Conservation (phyloP, 2,329 filamentous ascomycete species). For the Alternaria longipes region DNA sequence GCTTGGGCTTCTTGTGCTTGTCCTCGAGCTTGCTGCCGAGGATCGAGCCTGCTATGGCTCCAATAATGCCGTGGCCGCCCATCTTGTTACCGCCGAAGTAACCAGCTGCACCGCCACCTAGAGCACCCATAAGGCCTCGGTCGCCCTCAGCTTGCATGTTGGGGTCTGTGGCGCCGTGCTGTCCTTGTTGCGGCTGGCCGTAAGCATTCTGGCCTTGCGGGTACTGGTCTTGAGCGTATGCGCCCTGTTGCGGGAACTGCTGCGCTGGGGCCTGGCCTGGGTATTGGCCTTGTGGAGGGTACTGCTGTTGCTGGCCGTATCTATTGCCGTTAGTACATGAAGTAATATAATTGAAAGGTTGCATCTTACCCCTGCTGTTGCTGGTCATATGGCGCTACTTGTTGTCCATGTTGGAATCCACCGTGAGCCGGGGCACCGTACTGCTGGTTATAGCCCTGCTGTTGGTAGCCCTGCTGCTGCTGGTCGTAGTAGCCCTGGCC, state of each 20-base stretch:
- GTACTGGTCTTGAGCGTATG: constrained; percentile 51
- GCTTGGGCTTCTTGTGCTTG: constrained; percentile 58
- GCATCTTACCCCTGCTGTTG: constrained; percentile 47
- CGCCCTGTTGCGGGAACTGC: constrained; percentile 55
- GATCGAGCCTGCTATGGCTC: constrained; percentile 66
- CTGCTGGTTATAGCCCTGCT: constrained; percentile 41
- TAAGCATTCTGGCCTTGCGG: constrained; percentile 47
- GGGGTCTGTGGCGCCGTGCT: constrained; percentile 56
- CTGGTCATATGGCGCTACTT: constrained; percentile 44
- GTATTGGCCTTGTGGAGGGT: constrained; percentile 36
- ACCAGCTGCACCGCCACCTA: constrained; percentile 66
- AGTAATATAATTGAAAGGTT: not conserved
- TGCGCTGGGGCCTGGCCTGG: constrained; percentile 43
- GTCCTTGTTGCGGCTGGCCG: constrained; percentile 43
- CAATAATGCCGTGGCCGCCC: constrained; percentile 64
- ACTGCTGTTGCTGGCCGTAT: constrained; percentile 37
- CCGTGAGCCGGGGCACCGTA: constrained; percentile 60
- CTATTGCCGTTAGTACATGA: constrained; percentile 19
- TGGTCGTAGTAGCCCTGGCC: constrained; percentile 46
- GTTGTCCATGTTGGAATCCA: constrained; percentile 60
- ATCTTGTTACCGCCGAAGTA: constrained; percentile 65
- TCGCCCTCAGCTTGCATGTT: constrained; percentile 62
- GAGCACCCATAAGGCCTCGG: constrained; percentile 65
- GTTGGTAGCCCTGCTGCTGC: constrained; percentile 41
- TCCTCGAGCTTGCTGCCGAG: constrained; percentile 65